Conservation (phyloP, 345 rosid species). For the Arabis alpina region DNA sequence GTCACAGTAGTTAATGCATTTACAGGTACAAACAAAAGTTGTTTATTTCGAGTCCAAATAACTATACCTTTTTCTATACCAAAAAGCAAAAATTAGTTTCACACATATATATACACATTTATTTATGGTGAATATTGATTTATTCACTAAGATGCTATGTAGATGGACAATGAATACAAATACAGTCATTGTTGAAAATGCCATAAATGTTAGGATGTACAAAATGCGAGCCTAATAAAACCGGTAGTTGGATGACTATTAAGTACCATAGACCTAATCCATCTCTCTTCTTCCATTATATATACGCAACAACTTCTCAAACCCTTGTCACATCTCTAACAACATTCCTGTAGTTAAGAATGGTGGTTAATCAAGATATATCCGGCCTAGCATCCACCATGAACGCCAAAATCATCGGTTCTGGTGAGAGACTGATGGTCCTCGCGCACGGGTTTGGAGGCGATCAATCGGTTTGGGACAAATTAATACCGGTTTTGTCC, state of each 20-base stretch:
- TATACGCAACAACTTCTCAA: constrained; percentile 31
- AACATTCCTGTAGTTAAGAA: constrained; percentile 27
- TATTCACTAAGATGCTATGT: constrained; percentile 32
- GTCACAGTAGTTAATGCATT: constrained; percentile 13
- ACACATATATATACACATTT: constrained; percentile 19
- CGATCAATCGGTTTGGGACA: constrained; percentile 73
- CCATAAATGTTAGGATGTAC: constrained; percentile 42
- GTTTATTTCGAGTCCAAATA: constrained; percentile 16
- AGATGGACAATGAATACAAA: constrained; percentile 38
- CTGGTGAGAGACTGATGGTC: constrained; percentile 49
- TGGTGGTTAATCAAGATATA: constrained; percentile 48
- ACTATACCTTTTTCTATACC: constrained; percentile 19
- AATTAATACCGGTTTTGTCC: constrained; percentile 56
- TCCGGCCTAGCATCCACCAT: constrained; percentile 50
- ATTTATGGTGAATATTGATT: constrained; percentile 4
- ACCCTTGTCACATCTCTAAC: constrained; percentile 9
- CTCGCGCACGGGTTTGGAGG: constrained; percentile 78
- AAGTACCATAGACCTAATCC: constrained; percentile 38
- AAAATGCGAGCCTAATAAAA: constrained; percentile 47
- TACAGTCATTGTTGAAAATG: constrained; percentile 43
- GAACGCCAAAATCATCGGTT: constrained; percentile 69
- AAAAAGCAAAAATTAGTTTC: constrained; percentile 33
- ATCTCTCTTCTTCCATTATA: constrained; percentile 30
- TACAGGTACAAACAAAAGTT: constrained; percentile 35
- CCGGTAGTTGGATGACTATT: constrained; percentile 44